A percentile compares a stretch with the other conserved stretches of the same genome.
Conservation (phyloP, 2,329 filamentous ascomycete species). For the Fusarium sp. region DNA sequence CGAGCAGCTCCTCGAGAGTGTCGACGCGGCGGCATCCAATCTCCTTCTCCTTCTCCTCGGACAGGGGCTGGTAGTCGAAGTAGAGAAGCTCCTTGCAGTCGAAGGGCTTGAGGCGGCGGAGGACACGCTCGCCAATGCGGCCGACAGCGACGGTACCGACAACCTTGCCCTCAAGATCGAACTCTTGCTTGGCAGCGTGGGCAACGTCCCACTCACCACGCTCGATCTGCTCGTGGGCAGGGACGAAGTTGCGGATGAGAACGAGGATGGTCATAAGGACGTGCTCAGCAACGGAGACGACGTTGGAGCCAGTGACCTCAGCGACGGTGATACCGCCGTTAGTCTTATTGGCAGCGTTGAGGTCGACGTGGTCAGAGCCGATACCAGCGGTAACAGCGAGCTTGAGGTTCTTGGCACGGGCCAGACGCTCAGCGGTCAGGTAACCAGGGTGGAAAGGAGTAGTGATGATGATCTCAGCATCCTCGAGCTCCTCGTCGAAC, state of each 20-base stretch:
- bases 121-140: conserved; percentile 97
- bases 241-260: conserved; percentile 98
- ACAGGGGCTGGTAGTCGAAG: conserved; percentile 98
- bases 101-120: conserved; percentile 95
- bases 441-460: conserved; percentile 99
- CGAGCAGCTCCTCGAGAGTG: conserved; percentile 90
- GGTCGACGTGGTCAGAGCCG: conserved; percentile 97
- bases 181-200: conserved; percentile 97
- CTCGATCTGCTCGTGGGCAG: conserved; percentile 93
- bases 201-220: conserved; percentile 95
- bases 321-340: conserved; percentile 98
- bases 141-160: conserved; percentile 98
- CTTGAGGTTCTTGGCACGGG: conserved; percentile 99
- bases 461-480: conserved; percentile 98
- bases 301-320: conserved; percentile 98
- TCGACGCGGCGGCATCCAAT: conserved; percentile 94
- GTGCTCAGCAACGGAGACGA: conserved; percentile 98
- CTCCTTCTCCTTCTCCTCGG: conserved; percentile 88
- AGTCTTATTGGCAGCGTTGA: conserved; percentile 96
- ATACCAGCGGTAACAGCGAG: conserved; percentile 97
- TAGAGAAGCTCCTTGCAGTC: conserved; percentile 99
- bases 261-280: conserved; percentile 98
- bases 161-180: conserved; percentile 95
- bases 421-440: conserved; percentile 94
- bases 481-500: conserved; percentile 95